Evolutionary conservation across 2,329 filamentous ascomycete genomes (phyloP).

Genomic region (Colletotrichum sidae): DNA sequence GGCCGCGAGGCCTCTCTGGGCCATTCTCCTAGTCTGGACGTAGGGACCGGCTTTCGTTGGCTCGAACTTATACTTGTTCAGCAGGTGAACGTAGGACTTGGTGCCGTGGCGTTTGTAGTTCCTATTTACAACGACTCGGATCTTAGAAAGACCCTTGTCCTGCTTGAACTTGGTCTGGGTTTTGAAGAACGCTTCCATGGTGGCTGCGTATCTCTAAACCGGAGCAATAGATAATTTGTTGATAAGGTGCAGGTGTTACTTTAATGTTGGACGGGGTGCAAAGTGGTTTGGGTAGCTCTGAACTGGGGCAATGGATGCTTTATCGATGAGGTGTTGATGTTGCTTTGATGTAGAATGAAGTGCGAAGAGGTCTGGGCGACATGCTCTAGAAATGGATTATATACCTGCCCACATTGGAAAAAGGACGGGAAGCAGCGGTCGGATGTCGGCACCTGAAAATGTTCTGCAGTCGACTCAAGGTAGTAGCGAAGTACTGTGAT

Average conservation of each 20-base stretch:
- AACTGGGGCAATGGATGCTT: neutral
- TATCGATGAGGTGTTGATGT: neutral
- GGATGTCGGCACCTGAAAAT: constrained; percentile 18
- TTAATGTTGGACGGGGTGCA: too few species aligned
- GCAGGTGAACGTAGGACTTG: constrained; percentile 31
- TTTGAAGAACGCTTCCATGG: constrained; percentile 24
- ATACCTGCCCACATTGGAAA: constrained; percentile 7
- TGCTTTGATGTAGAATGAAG: neutral
- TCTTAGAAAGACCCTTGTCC: constrained; percentile 26
- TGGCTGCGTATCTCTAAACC: neutral
- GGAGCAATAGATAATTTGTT: neutral
- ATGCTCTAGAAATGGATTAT: neutral
- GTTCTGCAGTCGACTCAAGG: constrained; percentile 5
- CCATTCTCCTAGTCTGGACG: constrained; percentile 30
- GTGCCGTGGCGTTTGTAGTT: constrained; percentile 33
- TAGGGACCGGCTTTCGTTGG: constrained; percentile 33
- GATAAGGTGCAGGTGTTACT: too few species aligned
- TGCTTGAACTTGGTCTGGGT: constrained; percentile 33
- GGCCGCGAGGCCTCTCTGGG: constrained; percentile 33
- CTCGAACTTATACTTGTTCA: constrained; percentile 36
- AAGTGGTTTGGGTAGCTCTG: neutral
- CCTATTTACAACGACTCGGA: constrained; percentile 17
- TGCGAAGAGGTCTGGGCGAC: neutral
- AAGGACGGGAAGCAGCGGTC: neutral
- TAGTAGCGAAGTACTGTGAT: neutral